Evolutionary conservation across 257 asterid species (phyloP).

Genomic region (Nicotiana noctiflora): DNA sequence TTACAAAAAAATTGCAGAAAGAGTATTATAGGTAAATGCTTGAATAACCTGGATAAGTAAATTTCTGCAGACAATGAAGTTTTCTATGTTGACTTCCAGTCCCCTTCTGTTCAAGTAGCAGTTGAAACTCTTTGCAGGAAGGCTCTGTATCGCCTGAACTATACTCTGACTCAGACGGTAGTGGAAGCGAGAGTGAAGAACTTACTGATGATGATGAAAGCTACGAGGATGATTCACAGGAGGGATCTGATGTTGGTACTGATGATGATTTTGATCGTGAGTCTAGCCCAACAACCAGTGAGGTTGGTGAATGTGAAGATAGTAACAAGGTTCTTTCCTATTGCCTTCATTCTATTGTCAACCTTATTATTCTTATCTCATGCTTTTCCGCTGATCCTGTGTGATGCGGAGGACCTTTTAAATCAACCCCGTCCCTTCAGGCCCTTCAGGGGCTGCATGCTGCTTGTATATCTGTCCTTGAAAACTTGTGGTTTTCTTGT

Average conservation of each 20-base stretch:
- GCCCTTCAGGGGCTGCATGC: not conserved
- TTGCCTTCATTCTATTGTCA: not conserved
- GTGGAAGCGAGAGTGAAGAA: conserved; percentile 75
- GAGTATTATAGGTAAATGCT: not conserved
- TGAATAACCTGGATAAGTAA: not conserved
- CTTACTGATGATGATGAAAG: conserved; percentile 70
- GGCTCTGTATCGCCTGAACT: conserved; percentile 65
- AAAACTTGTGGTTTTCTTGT: not conserved
- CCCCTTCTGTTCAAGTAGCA: not conserved
- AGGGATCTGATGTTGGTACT: conserved; percentile 37
- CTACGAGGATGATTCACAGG: conserved; percentile 32
- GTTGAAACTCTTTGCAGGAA: conserved; percentile 40
- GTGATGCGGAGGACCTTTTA: not conserved
- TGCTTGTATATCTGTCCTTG: not conserved
- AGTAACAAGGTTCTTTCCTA: conserved; percentile 37
- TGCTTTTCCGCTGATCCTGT: not conserved
- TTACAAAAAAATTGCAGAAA: not conserved
- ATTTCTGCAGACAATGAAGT: not conserved
- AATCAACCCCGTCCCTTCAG: not conserved
- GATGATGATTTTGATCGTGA: conserved; percentile 49
- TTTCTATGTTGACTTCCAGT: not conserved
- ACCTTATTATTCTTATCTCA: not conserved
- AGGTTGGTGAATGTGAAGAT: conserved; percentile 32
- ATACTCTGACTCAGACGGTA: conserved; percentile 86
- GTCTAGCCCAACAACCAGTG: conserved; percentile 37